phyloP scores from a whole-genome alignment of 2,329 filamentous ascomycete genomes.

The Chaetothyriales sp. region DNA sequence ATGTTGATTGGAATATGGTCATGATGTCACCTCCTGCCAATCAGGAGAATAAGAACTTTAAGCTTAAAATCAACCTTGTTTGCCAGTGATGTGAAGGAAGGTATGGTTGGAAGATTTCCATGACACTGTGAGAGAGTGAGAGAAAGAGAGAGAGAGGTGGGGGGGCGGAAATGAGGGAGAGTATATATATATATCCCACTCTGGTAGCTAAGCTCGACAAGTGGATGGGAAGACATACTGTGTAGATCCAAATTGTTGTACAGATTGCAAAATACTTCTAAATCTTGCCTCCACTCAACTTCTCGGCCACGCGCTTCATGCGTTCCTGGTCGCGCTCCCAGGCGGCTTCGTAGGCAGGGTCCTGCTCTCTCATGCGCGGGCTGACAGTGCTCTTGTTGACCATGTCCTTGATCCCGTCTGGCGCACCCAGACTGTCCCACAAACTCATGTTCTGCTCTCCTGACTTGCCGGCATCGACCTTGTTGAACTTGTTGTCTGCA shows the following conservation, averaged over 20 bases:
- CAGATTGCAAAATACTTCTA: slow-evolving; percentile 6
- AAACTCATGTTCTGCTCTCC: slow-evolving; percentile 31
- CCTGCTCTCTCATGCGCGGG: neutral
- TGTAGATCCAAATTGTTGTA: neutral
- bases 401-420: slow-evolving; percentile 35
- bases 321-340: slow-evolving; percentile 35
- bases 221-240: neutral
- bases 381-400: neutral
- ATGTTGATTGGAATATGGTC: neutral
- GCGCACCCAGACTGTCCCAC: slow-evolving; percentile 36
- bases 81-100: too few relatives aligned
- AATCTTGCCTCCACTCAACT: slow-evolving; percentile 53
- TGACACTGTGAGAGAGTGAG: too few relatives aligned
- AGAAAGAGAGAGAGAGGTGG: too few relatives aligned
- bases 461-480: slow-evolving; percentile 21
- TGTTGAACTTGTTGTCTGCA: slow-evolving; percentile 26
- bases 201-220: too few relatives aligned
- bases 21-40: too few relatives aligned
- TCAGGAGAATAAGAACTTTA: too few relatives aligned
- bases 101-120: too few relatives aligned
- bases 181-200: too few relatives aligned
- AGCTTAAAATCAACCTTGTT: too few relatives aligned
- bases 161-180: too few relatives aligned
- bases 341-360: slow-evolving; percentile 20
- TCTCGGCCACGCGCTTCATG: slow-evolving; percentile 49